Evolutionary conservation across 345 rosid species (phyloP).

Genomic region (Zanthoxylum bungeanum): DNA sequence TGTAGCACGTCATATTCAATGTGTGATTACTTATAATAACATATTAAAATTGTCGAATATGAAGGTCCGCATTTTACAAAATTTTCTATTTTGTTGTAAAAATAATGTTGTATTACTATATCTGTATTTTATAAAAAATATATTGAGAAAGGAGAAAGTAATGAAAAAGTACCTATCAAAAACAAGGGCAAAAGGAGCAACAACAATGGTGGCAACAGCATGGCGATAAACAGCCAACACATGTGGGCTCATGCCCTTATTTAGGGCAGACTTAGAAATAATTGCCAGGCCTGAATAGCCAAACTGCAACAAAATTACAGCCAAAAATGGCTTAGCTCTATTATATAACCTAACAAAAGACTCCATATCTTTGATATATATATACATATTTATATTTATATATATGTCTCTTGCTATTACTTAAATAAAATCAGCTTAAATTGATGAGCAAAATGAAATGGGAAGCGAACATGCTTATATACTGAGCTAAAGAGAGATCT

Average conservation of each 20-base stretch:
- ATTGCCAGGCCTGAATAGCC: constrained; percentile 56
- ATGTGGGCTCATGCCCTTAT: constrained; percentile 62
- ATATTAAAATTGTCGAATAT: too few relatives aligned
- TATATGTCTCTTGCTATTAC: not conserved
- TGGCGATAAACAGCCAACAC: constrained; percentile 72
- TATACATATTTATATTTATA: too few relatives aligned
- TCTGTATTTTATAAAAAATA: too few relatives aligned
- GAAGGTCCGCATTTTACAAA: too few relatives aligned
- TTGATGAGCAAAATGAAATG: constrained; percentile 3
- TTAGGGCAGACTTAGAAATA: constrained; percentile 48
- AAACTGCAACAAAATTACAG: constrained; percentile 53
- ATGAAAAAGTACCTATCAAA: constrained; percentile 46
- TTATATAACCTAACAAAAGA: not conserved
- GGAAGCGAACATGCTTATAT: constrained; percentile 9
- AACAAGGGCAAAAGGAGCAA: constrained; percentile 73
- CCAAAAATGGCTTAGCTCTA: constrained; percentile 46
- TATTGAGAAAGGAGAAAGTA: not conserved
- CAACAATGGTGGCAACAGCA: constrained; percentile 46
- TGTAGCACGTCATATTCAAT: too few relatives aligned
- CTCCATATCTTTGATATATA: too few relatives aligned
- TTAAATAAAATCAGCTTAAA: not conserved
- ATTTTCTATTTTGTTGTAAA: too few relatives aligned
- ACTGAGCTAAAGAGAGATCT: not conserved
- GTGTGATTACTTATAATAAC: too few relatives aligned
- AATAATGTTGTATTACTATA: too few relatives aligned